Conservation (phyloP, 139 green algal genomes). For the Ulvella scutata region DNA sequence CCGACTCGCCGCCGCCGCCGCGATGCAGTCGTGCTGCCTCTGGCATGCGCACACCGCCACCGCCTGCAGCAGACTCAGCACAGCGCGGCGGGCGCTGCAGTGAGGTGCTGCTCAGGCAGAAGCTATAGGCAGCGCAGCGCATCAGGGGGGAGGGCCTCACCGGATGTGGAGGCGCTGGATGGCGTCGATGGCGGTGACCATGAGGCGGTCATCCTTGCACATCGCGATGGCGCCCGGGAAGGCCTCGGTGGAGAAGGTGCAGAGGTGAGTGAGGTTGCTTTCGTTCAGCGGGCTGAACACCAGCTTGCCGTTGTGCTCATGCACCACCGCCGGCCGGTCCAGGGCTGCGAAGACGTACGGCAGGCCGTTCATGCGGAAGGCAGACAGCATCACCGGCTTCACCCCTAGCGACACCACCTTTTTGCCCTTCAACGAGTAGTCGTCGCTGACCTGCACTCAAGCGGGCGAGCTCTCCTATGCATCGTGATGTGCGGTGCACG, state of each 20-base stretch:
- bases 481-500: no score
- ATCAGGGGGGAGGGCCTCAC: not conserved
- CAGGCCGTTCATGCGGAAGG: slow-evolving; percentile 28
- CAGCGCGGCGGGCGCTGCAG: no score
- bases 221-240: slow-evolving; percentile 73
- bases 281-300: slow-evolving; percentile 96
- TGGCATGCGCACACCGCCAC: no score
- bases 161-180: slow-evolving; percentile 95
- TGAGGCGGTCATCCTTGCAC: slow-evolving; percentile 53
- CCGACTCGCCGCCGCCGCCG: no score
- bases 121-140: not conserved
- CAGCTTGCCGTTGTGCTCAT: slow-evolving; percentile 76
- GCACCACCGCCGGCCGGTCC: slow-evolving; percentile 91
- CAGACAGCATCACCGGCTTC: slow-evolving; percentile 73
- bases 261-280: slow-evolving; percentile 44
- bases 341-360: slow-evolving; percentile 77
- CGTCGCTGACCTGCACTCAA: slow-evolving; percentile 2
- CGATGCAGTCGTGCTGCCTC: no score
- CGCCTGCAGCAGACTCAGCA: no score
- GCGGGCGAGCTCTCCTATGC: no score
- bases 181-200: slow-evolving; percentile 79
- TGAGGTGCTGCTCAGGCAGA: not conserved
- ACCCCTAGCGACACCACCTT: slow-evolving; percentile 80
- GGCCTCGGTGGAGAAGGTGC: not conserved
- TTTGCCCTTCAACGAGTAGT: slow-evolving; percentile 31